Base-by-base conservation (phyloP, 129 eudicot genomes). In the Artemisia argyi region DNA sequence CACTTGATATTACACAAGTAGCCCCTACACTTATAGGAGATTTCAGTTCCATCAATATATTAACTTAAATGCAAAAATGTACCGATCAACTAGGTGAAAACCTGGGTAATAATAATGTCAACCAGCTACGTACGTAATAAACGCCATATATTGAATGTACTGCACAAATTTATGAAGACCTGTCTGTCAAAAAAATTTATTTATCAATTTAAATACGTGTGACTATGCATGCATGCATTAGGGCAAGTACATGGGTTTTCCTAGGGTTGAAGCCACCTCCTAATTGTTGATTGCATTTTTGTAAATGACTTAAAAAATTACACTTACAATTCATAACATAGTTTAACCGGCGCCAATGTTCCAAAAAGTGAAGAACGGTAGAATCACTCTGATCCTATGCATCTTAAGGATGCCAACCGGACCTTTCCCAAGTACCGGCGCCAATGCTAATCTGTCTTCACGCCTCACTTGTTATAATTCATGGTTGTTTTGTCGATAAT, bases 61-160 rank as follows among this genome's bases (percentile, higher is more conserved):
- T 47, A 76, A 66, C 68, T 76, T 67, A 76, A 66, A 76, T 76
- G 68, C 46, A 32, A 76, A 58, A 66, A 46, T 46, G 68, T 67
- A 66, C 74, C 61, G 46, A 39, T 39, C 46, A 56, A 58, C 80
- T 66, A 47, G 61, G 61, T 68, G 74, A 76, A 67, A 76, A 76
- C 74, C 80, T 66, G 68, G 52, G 61, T 19, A 49, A 49, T 49
- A 76, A 76, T 76, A 57, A 76, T 76, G 80, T 76, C 68, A 67
- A 67, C 61, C 68, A 76, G 67, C 80, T 75, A 66, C 50, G 66
- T 76, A 67, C 68, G 68, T 76, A 76, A 76, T 56, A 66, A 67
- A 66, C 60, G 7, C 61, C 59, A 56, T 68, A 57, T 68, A 57
- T 66, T 76, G 68, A 67, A 76, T 58, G 80, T 76, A 76, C 73